Base-by-base conservation (phyloP, 202 grass and related monocot species). In the Setaria viridis region DNA sequence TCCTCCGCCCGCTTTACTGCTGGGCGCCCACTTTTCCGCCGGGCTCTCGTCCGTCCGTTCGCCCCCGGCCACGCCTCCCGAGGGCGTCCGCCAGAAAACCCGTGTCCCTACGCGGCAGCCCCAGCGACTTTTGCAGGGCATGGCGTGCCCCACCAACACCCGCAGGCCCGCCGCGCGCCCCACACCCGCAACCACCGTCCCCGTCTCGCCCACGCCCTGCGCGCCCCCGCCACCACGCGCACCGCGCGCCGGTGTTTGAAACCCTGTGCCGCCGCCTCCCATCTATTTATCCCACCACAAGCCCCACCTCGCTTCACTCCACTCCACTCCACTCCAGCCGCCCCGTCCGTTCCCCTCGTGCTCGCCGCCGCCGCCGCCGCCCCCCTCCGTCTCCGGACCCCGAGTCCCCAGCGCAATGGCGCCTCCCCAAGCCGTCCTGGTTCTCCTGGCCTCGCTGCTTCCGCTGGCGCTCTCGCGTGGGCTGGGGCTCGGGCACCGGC, bases 211-310 rank as follows among this genome's bases (percentile, higher is more conserved):
- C 48, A 82, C 42, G 29, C 17, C 56, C 41, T 21, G 64, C 47
- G 17, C 59, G 30, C 16, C 3, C 3, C 42, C 19, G 10, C 78
- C 39, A 41, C 50, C 62, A 57, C 76, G 20, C 54, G 30, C 43
- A 6, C 42, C 83, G 72, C 88, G 55, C 66, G n/a, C 14, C 76
- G 70, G 76, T 39, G 37, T 87, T 91, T 76, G 70, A 80, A 87
- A 80, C 70, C 81, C 65, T 46, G 17, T 46, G 17, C 6, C 80
- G 42, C 67, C 16, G 20, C 80, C 42, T 0, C 30, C 42, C 68
- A 33, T 74, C 82, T 94, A 94, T 95, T 86, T 94, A 94, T 86
- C 10, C 20, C 43, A 66, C 9, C 59, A 2, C 71, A 54, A 0
- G 39, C 16, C 32, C 50, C 72, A 35, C 49, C 30, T 2, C 48